Conservation (phyloP, 2,329 filamentous ascomycete genomes). For the Epichloe sibirici region DNA sequence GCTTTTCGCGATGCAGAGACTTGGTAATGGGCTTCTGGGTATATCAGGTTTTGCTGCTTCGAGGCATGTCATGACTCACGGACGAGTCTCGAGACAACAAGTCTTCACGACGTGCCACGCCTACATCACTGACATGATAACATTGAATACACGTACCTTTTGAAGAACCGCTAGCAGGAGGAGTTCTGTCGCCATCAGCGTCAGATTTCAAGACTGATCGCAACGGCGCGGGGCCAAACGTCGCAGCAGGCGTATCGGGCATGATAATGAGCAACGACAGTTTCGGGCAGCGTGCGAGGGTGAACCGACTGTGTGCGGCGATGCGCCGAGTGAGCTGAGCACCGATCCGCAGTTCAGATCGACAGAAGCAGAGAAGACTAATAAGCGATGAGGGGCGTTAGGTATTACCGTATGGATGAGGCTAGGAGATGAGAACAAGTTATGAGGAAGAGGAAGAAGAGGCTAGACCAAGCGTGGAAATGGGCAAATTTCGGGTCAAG, state of each 20-base stretch:
- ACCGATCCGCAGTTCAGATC: no score
- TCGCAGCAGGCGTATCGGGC: conserved; percentile 14
- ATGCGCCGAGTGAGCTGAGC: background rate
- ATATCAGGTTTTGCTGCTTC: background rate
- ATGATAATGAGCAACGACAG: conserved; percentile 10
- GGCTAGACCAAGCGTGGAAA: no score
- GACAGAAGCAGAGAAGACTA: no score
- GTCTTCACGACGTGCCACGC: background rate
- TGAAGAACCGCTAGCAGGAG: conserved; percentile 23
- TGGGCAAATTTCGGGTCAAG: no score
- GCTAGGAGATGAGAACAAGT: no score
- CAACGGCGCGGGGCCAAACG: conserved; percentile 18
- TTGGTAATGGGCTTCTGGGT: background rate
- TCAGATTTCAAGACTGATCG: conserved; percentile 33
- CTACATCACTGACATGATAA: background rate
- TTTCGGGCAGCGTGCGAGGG: background rate
- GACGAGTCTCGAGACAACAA: background rate
- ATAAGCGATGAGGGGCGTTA: no score
- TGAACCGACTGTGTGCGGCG: background rate
- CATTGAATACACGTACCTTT: conserved; percentile 26
- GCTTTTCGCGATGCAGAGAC: background rate
- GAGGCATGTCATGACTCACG: background rate
- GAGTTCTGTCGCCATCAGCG: conserved; percentile 26
- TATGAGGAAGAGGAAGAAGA: no score
- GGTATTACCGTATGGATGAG: no score